These are phyloP conservation scores for Leersia perrieri DNA, from an alignment of 176 grass and related monocot species.

Conservation along the genomic window DNA sequence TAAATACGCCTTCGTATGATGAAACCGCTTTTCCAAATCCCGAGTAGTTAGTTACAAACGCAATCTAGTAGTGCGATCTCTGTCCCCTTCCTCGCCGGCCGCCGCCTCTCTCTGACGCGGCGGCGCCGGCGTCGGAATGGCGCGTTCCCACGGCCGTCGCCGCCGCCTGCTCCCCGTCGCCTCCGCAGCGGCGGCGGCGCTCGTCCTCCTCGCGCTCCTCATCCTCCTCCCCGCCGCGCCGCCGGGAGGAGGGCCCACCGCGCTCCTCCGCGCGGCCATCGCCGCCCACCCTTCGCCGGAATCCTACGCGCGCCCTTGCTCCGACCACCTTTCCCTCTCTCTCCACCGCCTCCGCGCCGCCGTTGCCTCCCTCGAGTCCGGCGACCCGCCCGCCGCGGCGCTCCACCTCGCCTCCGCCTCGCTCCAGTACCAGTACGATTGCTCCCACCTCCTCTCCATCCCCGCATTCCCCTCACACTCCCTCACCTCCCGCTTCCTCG, in stretches of 20 bases:
- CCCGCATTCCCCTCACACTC: conserved; percentile 32
- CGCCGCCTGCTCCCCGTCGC: conserved; percentile 40
- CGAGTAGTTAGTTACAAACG: background rate
- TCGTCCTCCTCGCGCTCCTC: conserved; percentile 40
- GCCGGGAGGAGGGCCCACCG: background rate
- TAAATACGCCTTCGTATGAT: rapidly evolving
- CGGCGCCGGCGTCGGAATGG: conserved; percentile 35
- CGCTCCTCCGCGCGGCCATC: conserved; percentile 40
- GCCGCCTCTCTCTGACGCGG: conserved; percentile 25
- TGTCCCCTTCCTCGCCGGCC: background rate
- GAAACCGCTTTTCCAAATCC: background rate
- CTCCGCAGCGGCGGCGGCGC: conserved; percentile 32
- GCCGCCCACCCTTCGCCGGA: conserved; percentile 32
- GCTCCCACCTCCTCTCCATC: conserved; percentile 51
- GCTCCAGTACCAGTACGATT: conserved; percentile 75
- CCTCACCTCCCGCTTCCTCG: conserved; percentile 41
- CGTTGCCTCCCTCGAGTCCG: conserved; percentile 34
- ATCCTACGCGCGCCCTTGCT: conserved; percentile 37
- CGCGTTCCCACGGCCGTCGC: conserved; percentile 22
- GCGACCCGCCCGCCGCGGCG: conserved; percentile 44
- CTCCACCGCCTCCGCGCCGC: conserved; percentile 46
- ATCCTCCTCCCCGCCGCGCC: conserved; percentile 18
- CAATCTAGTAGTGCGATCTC: background rate
- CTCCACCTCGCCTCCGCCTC: conserved; percentile 55
- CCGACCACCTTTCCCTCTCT: conserved; percentile 36